These are phyloP conservation scores for Pythium myriotylum DNA, from an alignment of 352 stramenopile genomes.

Conservation along the genomic window DNA sequence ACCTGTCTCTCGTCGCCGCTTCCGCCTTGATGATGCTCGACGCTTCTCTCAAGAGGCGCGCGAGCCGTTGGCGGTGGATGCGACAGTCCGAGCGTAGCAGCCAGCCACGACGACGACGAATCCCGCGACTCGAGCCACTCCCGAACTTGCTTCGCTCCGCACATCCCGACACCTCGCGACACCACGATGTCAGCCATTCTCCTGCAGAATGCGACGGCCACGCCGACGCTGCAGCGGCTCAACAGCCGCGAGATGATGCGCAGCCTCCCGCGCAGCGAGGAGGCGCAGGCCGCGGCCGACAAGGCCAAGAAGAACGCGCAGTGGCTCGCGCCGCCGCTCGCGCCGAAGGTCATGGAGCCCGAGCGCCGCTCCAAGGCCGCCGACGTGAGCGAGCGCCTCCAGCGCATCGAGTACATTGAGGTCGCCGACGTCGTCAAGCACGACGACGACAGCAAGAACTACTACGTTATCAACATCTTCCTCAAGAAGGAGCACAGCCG, in stretches of 20 bases:
- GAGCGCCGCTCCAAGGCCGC: constrained; percentile 20
- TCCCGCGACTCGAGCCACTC: constrained; percentile 12
- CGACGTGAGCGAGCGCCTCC: constrained; percentile 17
- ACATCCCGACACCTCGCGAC: background rate
- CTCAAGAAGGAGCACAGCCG: constrained; percentile 56
- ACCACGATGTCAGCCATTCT: constrained; percentile 14
- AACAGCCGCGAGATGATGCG: constrained; percentile 27
- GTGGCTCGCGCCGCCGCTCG: constrained; percentile 40
- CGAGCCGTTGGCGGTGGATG: background rate
- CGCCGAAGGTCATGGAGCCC: constrained; percentile 31
- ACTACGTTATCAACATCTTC: constrained; percentile 56
- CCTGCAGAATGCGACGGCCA: background rate
- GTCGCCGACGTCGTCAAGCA: constrained; percentile 27
- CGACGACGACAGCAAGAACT: constrained; percentile 24
- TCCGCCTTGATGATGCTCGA: background rate
- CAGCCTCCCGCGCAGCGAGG: constrained; percentile 28
- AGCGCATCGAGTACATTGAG: constrained; percentile 39
- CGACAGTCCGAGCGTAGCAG: background rate
- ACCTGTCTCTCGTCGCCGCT: background rate
- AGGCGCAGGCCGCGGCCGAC: constrained; percentile 18
- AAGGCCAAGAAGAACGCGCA: constrained; percentile 15
- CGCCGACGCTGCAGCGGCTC: constrained; percentile 22
- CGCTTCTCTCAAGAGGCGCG: background rate
- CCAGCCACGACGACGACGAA: background rate
- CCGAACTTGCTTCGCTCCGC: constrained; percentile 7